Evolutionary conservation across 257 asterid species (phyloP), one percentile per base, ranked within the genome.

Genomic region (Haberlea rhodopensis): DNA sequence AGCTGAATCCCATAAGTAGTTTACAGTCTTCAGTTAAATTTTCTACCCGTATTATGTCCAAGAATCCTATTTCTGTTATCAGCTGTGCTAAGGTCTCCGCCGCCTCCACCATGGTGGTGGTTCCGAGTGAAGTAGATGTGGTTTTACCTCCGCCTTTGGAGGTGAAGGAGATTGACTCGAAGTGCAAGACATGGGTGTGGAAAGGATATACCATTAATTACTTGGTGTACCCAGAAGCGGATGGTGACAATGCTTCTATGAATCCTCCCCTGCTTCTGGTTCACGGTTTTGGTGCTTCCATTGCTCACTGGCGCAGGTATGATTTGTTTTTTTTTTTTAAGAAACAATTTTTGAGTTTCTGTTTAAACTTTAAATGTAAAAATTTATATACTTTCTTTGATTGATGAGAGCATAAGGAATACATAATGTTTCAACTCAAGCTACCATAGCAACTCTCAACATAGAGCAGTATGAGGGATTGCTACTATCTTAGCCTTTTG

Each of bases 251-350:
- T 63, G 62, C 76, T 65, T 53, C 68, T 69, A 53, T 49, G 57
- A 62, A 57, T 19, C 85, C 84, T 67, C 82, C 95, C 32, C 85
- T 90, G 53, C 88, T 89, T 60, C 80, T 92, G 2, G 87, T 92
- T 60, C 98, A 92, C 68, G 98, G 98, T 2, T 92, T 92, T 59
- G 98, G 98, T 53, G 98, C 97, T 56, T 92, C 98, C 0, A 71
- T 92, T 63, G 84, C 94, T 61, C 98, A 92, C 53, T 92, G 97
- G 97, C 91, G 98, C 65, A 82, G 95, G 96, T 87, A 70, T 18
- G 34, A 54, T 0, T 63, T 13, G 34, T 20, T 23, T 54, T 8
- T 2, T 49, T 2, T 0, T 60, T 25, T 10, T 2, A 48, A 20
- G 37, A 5, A 51, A 13, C 0, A 22, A 22, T 3, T 11, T 46